Conservation (phyloP, 2,329 filamentous ascomycete species). For the Onygena corvina region DNA sequence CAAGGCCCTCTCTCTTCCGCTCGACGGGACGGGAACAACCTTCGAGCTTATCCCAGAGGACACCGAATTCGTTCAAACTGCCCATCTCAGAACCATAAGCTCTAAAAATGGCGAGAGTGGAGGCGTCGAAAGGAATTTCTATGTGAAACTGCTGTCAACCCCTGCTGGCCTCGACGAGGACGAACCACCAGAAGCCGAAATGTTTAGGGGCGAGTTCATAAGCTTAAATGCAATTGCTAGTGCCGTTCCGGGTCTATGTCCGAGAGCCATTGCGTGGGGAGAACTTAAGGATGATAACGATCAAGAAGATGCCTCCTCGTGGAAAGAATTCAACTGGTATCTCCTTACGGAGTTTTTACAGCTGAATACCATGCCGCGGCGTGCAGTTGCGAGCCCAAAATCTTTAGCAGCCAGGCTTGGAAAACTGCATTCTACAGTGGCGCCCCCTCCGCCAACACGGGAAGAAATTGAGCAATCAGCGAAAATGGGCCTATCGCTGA, state of each 20-base stretch:
- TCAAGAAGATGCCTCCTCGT: conserved; percentile 20
- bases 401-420: conserved; percentile 66
- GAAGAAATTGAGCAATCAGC: not conserved
- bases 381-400: conserved; percentile 19
- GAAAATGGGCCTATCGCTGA: not conserved
- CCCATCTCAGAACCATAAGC: conserved; percentile 27
- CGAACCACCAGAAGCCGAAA: conserved; percentile 19
- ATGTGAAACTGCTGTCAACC: conserved; percentile 29
- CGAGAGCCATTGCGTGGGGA: conserved; percentile 62
- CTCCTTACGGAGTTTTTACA: conserved; percentile 71
- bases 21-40: conserved; percentile 23
- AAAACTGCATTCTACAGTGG: conserved; percentile 62
- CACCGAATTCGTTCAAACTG: conserved; percentile 36
- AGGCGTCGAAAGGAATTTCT: conserved; percentile 25
- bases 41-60: conserved; percentile 29
- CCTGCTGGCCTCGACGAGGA: not conserved
- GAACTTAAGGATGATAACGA: conserved; percentile 30
- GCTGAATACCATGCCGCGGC: conserved; percentile 41
- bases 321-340: conserved; percentile 28
- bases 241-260: conserved; percentile 62
- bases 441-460: conserved; percentile 39
- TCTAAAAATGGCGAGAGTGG: not conserved
- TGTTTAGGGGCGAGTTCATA: conserved; percentile 58
- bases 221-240: conserved; percentile 72
- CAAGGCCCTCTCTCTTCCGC: conserved; percentile 28